phyloP scores from a whole-genome alignment of 1,139 yeast genomes.

The Meyerozyma carpophila region DNA sequence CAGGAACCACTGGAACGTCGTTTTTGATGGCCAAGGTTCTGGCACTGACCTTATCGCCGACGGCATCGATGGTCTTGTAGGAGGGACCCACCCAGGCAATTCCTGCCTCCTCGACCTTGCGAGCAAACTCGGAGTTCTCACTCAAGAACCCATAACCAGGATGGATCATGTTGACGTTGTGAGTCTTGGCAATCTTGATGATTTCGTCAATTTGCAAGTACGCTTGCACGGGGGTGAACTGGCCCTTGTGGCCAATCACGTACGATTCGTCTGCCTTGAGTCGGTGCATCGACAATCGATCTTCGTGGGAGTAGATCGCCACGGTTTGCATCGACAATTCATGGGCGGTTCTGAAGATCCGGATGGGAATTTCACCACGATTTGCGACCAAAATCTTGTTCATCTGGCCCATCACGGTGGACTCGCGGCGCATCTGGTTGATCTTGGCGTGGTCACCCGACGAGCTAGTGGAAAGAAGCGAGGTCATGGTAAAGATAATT shows the following conservation, averaged over 20 bases:
- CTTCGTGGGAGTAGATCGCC: constrained; percentile 96
- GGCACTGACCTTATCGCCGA: constrained; percentile 96
- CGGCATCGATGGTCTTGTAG: constrained; percentile 83
- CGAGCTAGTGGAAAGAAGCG: constrained; percentile 1
- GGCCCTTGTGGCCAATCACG: constrained; percentile 85
- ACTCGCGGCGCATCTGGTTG: constrained; percentile 56
- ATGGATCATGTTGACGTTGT: constrained; percentile 91
- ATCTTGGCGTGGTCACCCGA: constrained; percentile 22
- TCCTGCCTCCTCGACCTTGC: constrained; percentile 85
- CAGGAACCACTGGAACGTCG: constrained; percentile 93
- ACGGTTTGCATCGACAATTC: constrained; percentile 97
- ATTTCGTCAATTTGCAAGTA: constrained; percentile 95
- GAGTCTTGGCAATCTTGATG: constrained; percentile 81
- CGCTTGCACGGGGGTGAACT: constrained; percentile 93
- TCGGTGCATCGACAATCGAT: constrained; percentile 90
- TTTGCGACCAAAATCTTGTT: constrained; percentile 86
- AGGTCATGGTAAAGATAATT: background rate
- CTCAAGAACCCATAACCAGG: constrained; percentile 98
- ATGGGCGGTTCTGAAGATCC: constrained; percentile 95
- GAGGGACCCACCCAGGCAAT: constrained; percentile 97
- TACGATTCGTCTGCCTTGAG: constrained; percentile 90
- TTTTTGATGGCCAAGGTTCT: constrained; percentile 78
- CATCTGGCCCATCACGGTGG: constrained; percentile 57
- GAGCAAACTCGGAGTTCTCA: constrained; percentile 92
- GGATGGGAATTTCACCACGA: constrained; percentile 89